Evolutionary conservation across 305 asterid species (phyloP), one percentile per base, ranked within the genome.

Genomic region (Solanum hybrid): DNA sequence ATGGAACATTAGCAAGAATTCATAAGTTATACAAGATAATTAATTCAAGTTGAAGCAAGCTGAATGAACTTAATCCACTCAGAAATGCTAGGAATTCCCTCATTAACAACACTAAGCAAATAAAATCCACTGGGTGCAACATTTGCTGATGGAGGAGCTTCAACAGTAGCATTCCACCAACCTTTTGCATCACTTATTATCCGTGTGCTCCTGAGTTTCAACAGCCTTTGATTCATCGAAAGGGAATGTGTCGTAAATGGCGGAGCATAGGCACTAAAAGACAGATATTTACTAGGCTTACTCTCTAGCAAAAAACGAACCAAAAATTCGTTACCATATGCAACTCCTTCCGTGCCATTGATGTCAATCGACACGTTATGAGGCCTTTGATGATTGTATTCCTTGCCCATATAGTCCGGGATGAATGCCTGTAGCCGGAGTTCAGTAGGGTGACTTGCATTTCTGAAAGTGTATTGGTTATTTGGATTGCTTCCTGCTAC

Each of bases 41-140:
- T 41, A 82, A 82, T 82, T 82, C 15, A 83, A 29, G 39, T 45
- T 83, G 27, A 83, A 41, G 38, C 73, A 36, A 22, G 90, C 38
- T 94, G 89, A 32, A 78, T 51, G 87, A 96, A 93, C 93, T 89
- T 96, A 90, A 96, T 82, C 98, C 97, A 95, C 78, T 89, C 90
- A 17, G 97, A 91, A 65, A 83, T 84, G 89, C 98, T 92, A 12
- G 98, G 98, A 7, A 94, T 92, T 38, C 96, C 98, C 32, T 80
- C 90, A 85, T 93, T 92, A 4, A 96, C 94, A 72, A 95, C 98
- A 57, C 91, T 93, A 3, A 96, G 90, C 97, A 96, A 90, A 87
- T 96, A 95, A 90, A 93, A 96, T 3, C 98, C 98, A 10, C 96
- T 24, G 26, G 97, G 98, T 6, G 98, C 98, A 39, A 93, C 95